These are phyloP conservation scores for Pseudozyma pruni DNA, from an alignment of 1,284 basidiomycete species.

Conservation along the genomic window DNA sequence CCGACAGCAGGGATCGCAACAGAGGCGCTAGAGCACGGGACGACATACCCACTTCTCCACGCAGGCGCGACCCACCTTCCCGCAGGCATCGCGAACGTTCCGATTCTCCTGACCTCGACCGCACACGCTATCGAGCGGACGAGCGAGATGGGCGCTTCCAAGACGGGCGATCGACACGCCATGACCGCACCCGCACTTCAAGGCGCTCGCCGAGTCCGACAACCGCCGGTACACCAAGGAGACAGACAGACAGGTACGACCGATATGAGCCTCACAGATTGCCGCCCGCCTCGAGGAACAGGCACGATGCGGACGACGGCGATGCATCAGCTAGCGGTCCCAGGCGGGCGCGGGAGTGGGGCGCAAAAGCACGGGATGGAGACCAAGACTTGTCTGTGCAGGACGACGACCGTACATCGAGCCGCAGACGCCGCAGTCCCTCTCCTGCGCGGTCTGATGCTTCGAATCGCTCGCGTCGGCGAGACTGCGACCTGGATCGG, in stretches of 20 bases:
- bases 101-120: conserved; percentile 11
- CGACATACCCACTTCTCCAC: conserved; percentile 21
- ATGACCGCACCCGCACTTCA: conserved; percentile 16
- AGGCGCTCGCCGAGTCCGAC: conserved; percentile 25
- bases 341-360: conserved; percentile 13
- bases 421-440: conserved; percentile 16
- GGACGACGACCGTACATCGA: conserved; percentile 5
- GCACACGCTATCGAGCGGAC: conserved; percentile 5
- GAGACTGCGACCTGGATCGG: conserved; percentile 14
- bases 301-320: conserved; percentile 5
- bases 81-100: conserved; percentile 20
- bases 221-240: neutral
- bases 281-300: conserved; percentile 4
- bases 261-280: conserved; percentile 22
- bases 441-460: conserved; percentile 28
- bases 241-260: conserved; percentile 8
- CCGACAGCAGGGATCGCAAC: conserved; percentile 5
- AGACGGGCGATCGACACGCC: conserved; percentile 7
- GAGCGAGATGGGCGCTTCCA: conserved; percentile 11
- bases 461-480: conserved; percentile 17
- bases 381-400: neutral
- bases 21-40: conserved; percentile 5
- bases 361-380: conserved; percentile 4
- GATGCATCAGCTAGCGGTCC: neutral
- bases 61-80: conserved; percentile 8